Base-by-base conservation (phyloP, 768 basidiomycete genomes). In the Boletus rufocinnamomeus region DNA sequence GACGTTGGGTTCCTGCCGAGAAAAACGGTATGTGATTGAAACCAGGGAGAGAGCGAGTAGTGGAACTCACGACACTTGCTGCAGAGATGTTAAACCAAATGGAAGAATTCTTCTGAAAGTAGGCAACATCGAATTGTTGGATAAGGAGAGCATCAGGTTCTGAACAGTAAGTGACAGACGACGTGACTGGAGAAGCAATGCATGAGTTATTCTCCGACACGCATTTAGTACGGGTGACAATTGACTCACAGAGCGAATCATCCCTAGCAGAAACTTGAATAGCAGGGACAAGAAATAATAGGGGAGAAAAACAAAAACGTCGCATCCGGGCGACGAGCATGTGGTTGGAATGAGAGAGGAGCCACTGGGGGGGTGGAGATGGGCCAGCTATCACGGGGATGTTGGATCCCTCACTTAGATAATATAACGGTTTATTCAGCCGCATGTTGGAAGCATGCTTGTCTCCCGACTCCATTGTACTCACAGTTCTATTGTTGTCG, bases 81-180 rank as follows among this genome's bases (percentile, higher is more conserved):
- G 91, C 91, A 40, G 89, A 88, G 54, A 96, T 84, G 63, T 91
- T 89, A 78, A 97, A 97, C 57, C 80, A 80, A 46, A 94, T 79
- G 35, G 91, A 92, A 25, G 85, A 74, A 67, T 92, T 93, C 60
- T 75, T 67, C 40, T 85, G 80, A 61, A 88, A 84, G 70, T 88
- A 93, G 14, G 81, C 78, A 52, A 93, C 72, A 66, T 92, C 86
- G 67, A 93, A 89, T 64, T 86, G 84, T 74, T 91, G 82, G 45
- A 93, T 80, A 67, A 93, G 87, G 59, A 94, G 81, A 34, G 84
- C 82, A 71, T 89, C 85, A 51, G 92, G 91, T 40, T 89, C 86
- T 52, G 86, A 77, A 74, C 92, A 94, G 72, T 94, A 94, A 32
- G 92, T 89, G 67, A 94, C 89, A 57, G 91, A 93, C 21, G 89